Evolutionary conservation across 192 early-diverging fungal species (phyloP).

Genomic region (Backusella tuberculispora): DNA sequence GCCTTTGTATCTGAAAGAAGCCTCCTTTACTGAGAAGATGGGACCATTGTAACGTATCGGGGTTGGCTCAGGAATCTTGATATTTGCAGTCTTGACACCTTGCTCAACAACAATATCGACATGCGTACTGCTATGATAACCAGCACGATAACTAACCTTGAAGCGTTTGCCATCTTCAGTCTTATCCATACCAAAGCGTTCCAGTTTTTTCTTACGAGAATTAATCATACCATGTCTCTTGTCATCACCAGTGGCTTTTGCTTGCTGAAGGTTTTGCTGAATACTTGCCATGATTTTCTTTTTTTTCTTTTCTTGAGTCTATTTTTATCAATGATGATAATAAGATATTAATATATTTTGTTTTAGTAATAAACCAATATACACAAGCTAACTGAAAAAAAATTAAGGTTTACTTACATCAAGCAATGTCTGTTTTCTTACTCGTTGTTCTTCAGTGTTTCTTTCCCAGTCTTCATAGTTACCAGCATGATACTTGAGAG

Average conservation of each 20-base stretch:
- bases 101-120: conserved; percentile 61
- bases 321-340: background rate
- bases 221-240: conserved; percentile 79
- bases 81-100: conserved; percentile 59
- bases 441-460: conserved; percentile 72
- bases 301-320: conserved; percentile 66
- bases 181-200: conserved; percentile 67
- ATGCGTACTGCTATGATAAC: conserved; percentile 54
- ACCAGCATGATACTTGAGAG: conserved; percentile 76
- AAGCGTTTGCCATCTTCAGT: conserved; percentile 70
- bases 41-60: conserved; percentile 67
- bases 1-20: conserved; percentile 49
- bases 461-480: conserved; percentile 87
- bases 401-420: conserved; percentile 34
- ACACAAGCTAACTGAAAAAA: background rate
- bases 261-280: conserved; percentile 72
- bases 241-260: conserved; percentile 77
- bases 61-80: conserved; percentile 71
- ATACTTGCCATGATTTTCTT: conserved; percentile 81
- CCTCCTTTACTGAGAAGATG: conserved; percentile 66
- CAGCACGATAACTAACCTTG: conserved; percentile 63
- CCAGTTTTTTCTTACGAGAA: conserved; percentile 78
- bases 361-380: background rate
- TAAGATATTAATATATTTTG: background rate
- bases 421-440: conserved; percentile 66